These are phyloP conservation scores for Mollisia scopiformis DNA, from an alignment of 2,329 filamentous ascomycete genomes.

Conservation along the genomic window DNA sequence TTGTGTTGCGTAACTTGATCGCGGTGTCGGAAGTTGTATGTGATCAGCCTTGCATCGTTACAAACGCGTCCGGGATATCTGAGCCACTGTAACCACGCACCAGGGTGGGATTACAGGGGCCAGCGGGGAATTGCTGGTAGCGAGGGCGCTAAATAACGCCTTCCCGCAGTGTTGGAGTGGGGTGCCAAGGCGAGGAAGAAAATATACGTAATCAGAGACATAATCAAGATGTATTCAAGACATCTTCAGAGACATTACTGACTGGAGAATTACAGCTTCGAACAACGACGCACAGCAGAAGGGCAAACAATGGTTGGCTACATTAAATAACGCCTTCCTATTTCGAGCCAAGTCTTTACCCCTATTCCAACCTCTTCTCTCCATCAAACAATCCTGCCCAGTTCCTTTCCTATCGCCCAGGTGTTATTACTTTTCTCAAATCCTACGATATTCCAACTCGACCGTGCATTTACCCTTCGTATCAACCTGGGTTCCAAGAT, in stretches of 20 bases:
- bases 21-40: neutral
- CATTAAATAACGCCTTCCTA: no score
- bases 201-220: neutral
- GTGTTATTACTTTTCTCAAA: neutral
- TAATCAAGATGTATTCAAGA: no score
- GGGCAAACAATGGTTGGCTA: no score
- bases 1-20: neutral
- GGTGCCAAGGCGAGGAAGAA: neutral
- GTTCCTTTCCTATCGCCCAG: neutral
- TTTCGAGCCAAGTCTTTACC: no score
- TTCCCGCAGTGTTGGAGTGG: no score
- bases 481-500: neutral
- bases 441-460: neutral
- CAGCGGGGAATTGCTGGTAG: neutral
- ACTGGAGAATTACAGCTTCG: no score
- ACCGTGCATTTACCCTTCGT: neutral
- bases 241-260: no score
- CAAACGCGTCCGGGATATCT: neutral
- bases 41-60: neutral
- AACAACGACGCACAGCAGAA: no score
- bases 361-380: neutral
- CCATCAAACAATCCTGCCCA: neutral
- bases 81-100: neutral
- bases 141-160: neutral
- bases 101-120: neutral